phyloP scores from a whole-genome alignment of 352 stramenopile species.

The Pythium utonaiense region DNA sequence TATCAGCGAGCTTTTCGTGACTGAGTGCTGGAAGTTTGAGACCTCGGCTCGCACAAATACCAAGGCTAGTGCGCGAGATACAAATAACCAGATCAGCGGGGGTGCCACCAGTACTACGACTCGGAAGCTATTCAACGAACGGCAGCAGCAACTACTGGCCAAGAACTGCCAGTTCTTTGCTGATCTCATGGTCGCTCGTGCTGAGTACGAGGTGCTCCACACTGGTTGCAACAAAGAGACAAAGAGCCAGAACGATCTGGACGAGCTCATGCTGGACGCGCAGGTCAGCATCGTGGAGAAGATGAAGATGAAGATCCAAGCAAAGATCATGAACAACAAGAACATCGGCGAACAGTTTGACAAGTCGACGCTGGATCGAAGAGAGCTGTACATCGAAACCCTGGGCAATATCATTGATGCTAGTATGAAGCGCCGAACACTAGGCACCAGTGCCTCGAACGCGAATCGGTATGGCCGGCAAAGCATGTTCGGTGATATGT shows the following conservation, averaged over 20 bases:
- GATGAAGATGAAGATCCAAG: constrained; percentile 67
- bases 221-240: constrained; percentile 61
- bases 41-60: constrained; percentile 64
- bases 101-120: constrained; percentile 9
- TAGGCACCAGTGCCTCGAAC: constrained; percentile 20
- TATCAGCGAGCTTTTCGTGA: constrained; percentile 75
- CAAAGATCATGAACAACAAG: constrained; percentile 90
- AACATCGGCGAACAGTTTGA: constrained; percentile 88
- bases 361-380: constrained; percentile 68
- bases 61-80: constrained; percentile 39
- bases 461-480: constrained; percentile 14
- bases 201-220: constrained; percentile 75
- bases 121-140: constrained; percentile 78
- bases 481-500: constrained; percentile 16
- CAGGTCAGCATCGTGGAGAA: constrained; percentile 67
- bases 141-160: constrained; percentile 71
- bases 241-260: constrained; percentile 23
- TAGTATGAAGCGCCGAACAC: constrained; percentile 69
- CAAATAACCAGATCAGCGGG: constrained; percentile 35
- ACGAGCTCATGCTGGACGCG: constrained; percentile 61
- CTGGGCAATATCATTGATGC: constrained; percentile 73
- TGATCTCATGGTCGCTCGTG: constrained; percentile 66
- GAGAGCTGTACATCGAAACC: constrained; percentile 79
- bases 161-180: constrained; percentile 83
- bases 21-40: constrained; percentile 87